These are phyloP conservation scores for Shiraia bambusicola DNA, from an alignment of 2,329 filamentous ascomycete genomes.

Conservation along the genomic window DNA sequence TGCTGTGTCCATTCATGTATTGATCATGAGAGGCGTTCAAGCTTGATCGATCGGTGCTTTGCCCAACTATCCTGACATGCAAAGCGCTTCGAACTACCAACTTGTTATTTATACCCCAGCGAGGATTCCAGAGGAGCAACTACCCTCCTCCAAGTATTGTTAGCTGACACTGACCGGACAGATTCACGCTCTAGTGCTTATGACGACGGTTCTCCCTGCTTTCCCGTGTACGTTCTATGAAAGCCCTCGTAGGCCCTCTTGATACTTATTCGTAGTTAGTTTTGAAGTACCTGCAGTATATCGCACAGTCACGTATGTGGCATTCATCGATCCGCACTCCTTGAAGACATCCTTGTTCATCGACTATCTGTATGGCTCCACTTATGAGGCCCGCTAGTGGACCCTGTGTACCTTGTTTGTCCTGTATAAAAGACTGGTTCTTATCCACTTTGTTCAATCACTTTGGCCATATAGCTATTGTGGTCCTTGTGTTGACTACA, in stretches of 20 bases:
- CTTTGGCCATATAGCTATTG: constrained; percentile 19
- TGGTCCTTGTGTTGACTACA: constrained; percentile 20
- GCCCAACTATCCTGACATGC: constrained; percentile 20
- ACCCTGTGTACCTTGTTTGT: neutral
- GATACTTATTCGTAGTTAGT: constrained; percentile 35
- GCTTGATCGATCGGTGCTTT: constrained; percentile 18
- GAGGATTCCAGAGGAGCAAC: constrained; percentile 29
- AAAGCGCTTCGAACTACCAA: constrained; percentile 16
- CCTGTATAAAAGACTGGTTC: constrained; percentile 15
- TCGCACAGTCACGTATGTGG: constrained; percentile 27
- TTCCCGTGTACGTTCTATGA: constrained; percentile 39
- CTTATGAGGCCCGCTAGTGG: constrained; percentile 16
- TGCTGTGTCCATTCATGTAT: neutral
- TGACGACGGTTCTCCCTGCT: constrained; percentile 33
- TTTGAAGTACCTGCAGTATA: constrained; percentile 31
- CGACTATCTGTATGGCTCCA: constrained; percentile 35
- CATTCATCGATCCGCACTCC: constrained; percentile 23
- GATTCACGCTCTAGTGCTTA: constrained; percentile 37
- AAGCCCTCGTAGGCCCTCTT: constrained; percentile 26
- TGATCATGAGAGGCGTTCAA: constrained; percentile 7
- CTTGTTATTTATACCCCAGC: constrained; percentile 35
- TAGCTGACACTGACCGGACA: constrained; percentile 34
- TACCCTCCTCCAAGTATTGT: constrained; percentile 17
- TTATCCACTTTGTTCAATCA: constrained; percentile 5
- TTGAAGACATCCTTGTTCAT: constrained; percentile 14